Evolutionary conservation across 1,139 yeast species (phyloP).

Genomic region (Magnusiomyces magnusii): DNA sequence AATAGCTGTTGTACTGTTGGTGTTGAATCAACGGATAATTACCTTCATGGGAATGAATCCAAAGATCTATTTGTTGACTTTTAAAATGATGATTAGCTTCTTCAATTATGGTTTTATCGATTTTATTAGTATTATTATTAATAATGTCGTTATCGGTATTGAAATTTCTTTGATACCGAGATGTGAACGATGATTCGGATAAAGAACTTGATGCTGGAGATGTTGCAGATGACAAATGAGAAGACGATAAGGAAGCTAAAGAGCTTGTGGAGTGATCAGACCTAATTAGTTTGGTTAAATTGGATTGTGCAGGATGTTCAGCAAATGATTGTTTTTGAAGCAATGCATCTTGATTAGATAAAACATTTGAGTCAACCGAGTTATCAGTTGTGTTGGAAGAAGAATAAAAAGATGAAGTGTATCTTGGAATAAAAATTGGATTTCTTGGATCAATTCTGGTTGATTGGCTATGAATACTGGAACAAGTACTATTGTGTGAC

Average conservation of each 20-base stretch:
- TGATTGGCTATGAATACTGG: not conserved
- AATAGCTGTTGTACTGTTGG: not conserved
- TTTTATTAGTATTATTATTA: no score
- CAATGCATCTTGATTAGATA: not conserved
- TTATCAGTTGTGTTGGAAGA: not conserved
- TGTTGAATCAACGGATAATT: not conserved
- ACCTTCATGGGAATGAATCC: not conserved
- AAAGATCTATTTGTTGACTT: not conserved
- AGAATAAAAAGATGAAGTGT: not conserved
- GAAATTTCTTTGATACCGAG: not conserved
- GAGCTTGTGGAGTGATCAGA: not conserved
- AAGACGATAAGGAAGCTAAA: not conserved
- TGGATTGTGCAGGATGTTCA: not conserved
- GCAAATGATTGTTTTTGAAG: not conserved
- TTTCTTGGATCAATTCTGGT: not conserved
- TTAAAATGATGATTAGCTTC: no score
- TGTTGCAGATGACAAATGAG: not conserved
- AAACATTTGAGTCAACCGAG: not conserved
- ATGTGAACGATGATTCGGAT: not conserved
- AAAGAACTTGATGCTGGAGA: not conserved
- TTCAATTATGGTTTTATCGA: no score
- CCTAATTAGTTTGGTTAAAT: not conserved
- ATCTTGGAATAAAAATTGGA: not conserved
- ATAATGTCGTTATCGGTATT: no score
- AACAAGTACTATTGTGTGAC: not conserved